Conservation (phyloP, 345 rosid species). For the Dipteronia dyeriana region DNA sequence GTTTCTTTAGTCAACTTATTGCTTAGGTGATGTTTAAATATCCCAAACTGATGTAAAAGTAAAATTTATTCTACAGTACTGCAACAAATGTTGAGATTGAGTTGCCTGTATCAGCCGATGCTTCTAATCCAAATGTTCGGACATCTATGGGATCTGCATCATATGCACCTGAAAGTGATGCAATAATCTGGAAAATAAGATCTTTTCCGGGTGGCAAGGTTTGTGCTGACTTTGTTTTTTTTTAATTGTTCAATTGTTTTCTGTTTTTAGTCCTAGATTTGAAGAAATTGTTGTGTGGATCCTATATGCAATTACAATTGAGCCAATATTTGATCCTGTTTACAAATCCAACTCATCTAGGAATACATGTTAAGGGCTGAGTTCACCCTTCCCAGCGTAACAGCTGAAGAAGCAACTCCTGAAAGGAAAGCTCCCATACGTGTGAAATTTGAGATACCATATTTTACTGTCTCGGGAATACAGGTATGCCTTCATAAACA, state of each 20-base stretch:
- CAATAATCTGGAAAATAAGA: slow-evolving; percentile 74
- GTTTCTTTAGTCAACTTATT: slow-evolving; percentile 13
- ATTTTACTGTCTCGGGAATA: slow-evolving; percentile 92
- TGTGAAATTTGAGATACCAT: slow-evolving; percentile 93
- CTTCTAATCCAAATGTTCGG: slow-evolving; percentile 82
- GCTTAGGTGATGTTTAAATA: slow-evolving; percentile 10
- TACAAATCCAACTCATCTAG: slow-evolving; percentile 34
- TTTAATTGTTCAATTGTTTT: not conserved
- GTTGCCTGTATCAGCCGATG: slow-evolving; percentile 73
- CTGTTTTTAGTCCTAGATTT: not conserved
- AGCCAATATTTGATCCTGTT: slow-evolving; percentile 7
- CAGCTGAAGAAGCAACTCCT: slow-evolving; percentile 77
- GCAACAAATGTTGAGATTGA: slow-evolving; percentile 73
- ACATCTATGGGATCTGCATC: slow-evolving; percentile 95
- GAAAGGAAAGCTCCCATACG: slow-evolving; percentile 92
- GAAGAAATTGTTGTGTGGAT: not conserved
- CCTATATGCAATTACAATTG: not conserved
- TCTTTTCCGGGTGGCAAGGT: slow-evolving; percentile 92
- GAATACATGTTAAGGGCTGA: slow-evolving; percentile 96
- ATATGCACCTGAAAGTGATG: slow-evolving; percentile 76
- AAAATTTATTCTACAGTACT: slow-evolving; percentile 45
- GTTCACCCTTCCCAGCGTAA: slow-evolving; percentile 83
- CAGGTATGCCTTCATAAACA: slow-evolving; percentile 55
- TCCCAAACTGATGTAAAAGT: slow-evolving; percentile 12
- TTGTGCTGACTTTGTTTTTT: slow-evolving; percentile 12